Conservation (phyloP, 495 filamentous ascomycete genomes). For the Clavariopsis aquatica region DNA sequence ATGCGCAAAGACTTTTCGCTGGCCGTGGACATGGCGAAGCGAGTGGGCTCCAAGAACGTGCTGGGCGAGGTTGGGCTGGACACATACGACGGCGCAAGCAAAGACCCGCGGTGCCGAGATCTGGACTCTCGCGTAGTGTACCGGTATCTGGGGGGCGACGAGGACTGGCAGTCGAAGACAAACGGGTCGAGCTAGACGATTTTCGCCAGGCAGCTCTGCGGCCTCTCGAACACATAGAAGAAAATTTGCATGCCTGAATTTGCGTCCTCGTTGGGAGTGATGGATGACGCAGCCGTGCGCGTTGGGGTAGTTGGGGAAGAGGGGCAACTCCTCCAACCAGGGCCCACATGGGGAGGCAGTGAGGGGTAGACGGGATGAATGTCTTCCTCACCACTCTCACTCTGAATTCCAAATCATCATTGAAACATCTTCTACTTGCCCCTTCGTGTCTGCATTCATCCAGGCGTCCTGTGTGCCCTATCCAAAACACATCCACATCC, state of each 20-base stretch:
- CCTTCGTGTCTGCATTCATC: constrained; percentile 16
- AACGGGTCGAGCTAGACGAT: constrained; percentile 17
- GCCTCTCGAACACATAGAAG: not conserved
- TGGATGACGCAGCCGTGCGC: not conserved
- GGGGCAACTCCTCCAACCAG: constrained; percentile 15
- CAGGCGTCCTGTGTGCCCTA: not conserved
- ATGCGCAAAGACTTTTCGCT: constrained; percentile 58
- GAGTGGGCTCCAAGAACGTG: constrained; percentile 49
- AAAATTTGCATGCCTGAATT: not conserved
- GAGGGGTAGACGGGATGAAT: not conserved
- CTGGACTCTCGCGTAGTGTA: constrained; percentile 58
- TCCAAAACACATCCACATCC: no score
- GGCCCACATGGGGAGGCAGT: constrained; percentile 21
- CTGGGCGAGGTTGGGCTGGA: constrained; percentile 49
- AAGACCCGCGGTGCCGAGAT: constrained; percentile 50
- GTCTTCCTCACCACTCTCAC: not conserved
- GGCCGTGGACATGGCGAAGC: constrained; percentile 52
- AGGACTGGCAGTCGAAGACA: constrained; percentile 48
- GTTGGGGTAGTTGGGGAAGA: constrained; percentile 32
- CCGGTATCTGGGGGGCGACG: constrained; percentile 53
- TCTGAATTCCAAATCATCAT: constrained; percentile 19
- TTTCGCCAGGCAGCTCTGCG: not conserved
- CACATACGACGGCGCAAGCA: constrained; percentile 52
- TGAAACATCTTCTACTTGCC: constrained; percentile 5
- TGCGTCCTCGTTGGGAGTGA: not conserved